A percentile compares a stretch with the other conserved stretches of the same genome.
Evolutionary conservation across 352 stramenopile genomes (phyloP).

Genomic region (Phytopythium chamaehyphon): DNA sequence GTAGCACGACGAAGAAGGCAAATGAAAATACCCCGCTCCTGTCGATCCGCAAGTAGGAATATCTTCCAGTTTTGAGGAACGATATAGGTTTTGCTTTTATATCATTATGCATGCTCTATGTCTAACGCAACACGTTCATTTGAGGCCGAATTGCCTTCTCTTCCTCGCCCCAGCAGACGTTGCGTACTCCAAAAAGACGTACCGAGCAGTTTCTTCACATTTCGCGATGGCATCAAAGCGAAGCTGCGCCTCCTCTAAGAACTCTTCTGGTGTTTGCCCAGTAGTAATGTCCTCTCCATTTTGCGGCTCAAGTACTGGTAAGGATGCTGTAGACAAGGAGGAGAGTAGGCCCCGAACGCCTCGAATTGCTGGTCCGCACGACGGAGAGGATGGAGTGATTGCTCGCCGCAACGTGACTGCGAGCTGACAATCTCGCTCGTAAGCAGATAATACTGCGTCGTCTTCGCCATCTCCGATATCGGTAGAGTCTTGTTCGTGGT

Average conservation of each 20-base stretch:
- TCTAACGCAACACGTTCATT: no score
- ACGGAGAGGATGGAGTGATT: constrained; percentile 29
- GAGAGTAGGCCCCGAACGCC: neutral
- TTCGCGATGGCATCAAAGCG: constrained; percentile 43
- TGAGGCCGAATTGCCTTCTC: neutral
- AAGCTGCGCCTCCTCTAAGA: constrained; percentile 17
- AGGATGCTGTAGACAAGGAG: neutral
- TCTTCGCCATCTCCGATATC: constrained; percentile 9
- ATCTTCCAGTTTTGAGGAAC: neutral
- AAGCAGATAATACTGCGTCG: constrained; percentile 22
- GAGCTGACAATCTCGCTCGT: constrained; percentile 53
- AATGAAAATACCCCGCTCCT: constrained; percentile 5
- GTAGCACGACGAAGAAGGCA: neutral
- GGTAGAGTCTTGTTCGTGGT: neutral
- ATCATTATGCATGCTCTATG: no score
- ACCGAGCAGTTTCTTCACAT: constrained; percentile 8
- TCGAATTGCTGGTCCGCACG: constrained; percentile 30
- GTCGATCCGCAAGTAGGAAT: neutral
- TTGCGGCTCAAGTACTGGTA: neutral
- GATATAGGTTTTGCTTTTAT: no score
- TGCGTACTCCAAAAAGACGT: constrained; percentile 31
- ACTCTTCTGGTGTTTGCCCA: neutral
- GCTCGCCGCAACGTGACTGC: constrained; percentile 35
- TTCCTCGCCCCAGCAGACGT: constrained; percentile 1
- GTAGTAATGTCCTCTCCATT: neutral